Conservation (phyloP, 2,329 filamentous ascomycete species). For the Diplodia intermedia region DNA sequence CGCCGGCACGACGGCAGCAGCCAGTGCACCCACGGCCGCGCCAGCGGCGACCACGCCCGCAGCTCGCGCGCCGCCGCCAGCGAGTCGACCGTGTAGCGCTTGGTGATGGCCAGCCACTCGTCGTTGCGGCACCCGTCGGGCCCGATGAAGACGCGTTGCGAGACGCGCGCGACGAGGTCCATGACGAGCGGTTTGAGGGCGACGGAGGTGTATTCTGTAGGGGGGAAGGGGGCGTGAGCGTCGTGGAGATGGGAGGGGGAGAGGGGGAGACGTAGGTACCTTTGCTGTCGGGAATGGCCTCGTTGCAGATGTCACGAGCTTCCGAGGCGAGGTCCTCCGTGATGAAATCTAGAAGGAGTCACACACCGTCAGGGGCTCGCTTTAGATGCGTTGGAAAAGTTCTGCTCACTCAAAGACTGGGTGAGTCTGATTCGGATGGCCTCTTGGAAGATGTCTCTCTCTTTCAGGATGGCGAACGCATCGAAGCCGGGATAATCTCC, state of each 20-base stretch:
- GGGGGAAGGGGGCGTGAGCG: neutral
- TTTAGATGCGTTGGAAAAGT: no score
- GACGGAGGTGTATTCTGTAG: conserved; percentile 32
- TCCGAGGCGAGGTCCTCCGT: neutral
- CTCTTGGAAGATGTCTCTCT: conserved; percentile 19
- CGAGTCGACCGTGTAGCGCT: conserved; percentile 47
- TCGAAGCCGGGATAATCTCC: conserved; percentile 23
- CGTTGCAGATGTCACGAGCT: neutral
- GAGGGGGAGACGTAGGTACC: neutral
- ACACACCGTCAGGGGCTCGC: neutral
- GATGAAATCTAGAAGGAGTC: neutral
- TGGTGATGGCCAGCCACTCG: conserved; percentile 49
- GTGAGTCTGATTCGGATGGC: conserved; percentile 14
- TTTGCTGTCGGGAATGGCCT: neutral
- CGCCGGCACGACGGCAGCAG: conserved; percentile 7
- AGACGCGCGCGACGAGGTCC: conserved; percentile 60
- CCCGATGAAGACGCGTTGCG: conserved; percentile 57
- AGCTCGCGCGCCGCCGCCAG: conserved; percentile 43
- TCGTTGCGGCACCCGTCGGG: conserved; percentile 46
- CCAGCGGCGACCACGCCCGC: conserved; percentile 44
- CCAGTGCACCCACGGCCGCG: conserved; percentile 39
- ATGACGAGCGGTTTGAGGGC: conserved; percentile 45
- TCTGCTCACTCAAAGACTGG: conserved; percentile 9
- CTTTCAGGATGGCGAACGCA: neutral
- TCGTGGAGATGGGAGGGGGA: no score